Percentiles rank a stretch among this genome's conserved stretches.
phyloP scores from a whole-genome alignment of 2,329 filamentous ascomycete species.

The Aspergillus aculeatus region DNA sequence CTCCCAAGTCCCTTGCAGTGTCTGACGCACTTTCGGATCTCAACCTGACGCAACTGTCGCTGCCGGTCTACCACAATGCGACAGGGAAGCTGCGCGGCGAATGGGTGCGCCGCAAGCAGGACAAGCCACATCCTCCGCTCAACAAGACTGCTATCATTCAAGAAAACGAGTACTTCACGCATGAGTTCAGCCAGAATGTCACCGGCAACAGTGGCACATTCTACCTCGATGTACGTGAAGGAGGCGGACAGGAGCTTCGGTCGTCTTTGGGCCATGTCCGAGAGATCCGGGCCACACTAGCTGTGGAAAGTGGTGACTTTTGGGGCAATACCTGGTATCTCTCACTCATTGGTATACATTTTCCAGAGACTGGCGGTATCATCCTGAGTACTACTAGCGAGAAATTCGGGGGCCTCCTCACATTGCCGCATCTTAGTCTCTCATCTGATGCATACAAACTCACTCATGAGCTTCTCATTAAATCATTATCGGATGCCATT shows the following conservation, averaged over 20 bases:
- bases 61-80: conserved; percentile 72
- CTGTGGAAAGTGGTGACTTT: conserved; percentile 68
- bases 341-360: conserved; percentile 79
- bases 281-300: conserved; percentile 67
- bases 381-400: conserved; percentile 87
- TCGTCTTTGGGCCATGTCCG: conserved; percentile 58
- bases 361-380: conserved; percentile 74
- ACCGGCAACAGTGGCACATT: conserved; percentile 71
- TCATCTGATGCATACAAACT: conserved; percentile 54
- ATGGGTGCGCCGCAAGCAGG: conserved; percentile 64
- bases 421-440: conserved; percentile 77
- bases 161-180: conserved; percentile 64
- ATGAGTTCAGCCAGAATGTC: conserved; percentile 74
- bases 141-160: conserved; percentile 67
- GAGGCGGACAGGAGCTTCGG: conserved; percentile 37
- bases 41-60: conserved; percentile 37
- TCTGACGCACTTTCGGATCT: conserved; percentile 25
- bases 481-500: conserved; percentile 67
- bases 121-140: conserved; percentile 50
- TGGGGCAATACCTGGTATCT: conserved; percentile 76
- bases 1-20: conserved; percentile 29
- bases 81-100: conserved; percentile 75
- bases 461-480: conserved; percentile 67
- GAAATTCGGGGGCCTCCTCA: conserved; percentile 90
- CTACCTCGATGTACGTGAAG: conserved; percentile 64